Percentiles rank a stretch among this genome's conserved stretches.
Evolutionary conservation across 2,329 filamentous ascomycete species (phyloP).

Genomic region (Tympanopsis confertula): DNA sequence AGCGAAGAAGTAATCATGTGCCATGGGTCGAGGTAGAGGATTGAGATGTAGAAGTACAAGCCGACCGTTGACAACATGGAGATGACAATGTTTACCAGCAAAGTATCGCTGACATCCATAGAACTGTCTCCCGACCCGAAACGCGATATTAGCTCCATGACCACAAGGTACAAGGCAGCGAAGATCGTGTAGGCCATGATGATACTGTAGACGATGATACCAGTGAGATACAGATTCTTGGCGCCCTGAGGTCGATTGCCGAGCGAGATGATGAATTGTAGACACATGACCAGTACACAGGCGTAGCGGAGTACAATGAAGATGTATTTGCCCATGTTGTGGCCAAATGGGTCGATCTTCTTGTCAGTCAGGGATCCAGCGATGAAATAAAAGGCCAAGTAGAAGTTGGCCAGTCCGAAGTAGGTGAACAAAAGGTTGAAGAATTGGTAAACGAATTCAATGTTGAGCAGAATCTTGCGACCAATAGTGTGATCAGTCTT

Average conservation of each 20-base stretch:
- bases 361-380: conserved; percentile 5
- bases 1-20: background rate
- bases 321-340: conserved; percentile 1
- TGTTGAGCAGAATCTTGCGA: conserved; percentile 55
- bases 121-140: background rate
- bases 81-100: conserved; percentile 1
- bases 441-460: conserved; percentile 62
- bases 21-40: background rate
- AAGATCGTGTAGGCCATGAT: background rate
- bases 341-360: conserved; percentile 7
- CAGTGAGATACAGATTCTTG: background rate
- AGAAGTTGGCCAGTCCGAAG: conserved; percentile 39
- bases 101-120: no score
- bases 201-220: conserved; percentile 1
- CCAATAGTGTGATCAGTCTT: conserved; percentile 53
- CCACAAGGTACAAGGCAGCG: background rate
- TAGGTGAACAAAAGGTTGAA: conserved; percentile 59
- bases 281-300: background rate
- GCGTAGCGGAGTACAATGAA: background rate
- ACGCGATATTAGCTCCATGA: background rate
- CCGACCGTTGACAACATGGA: background rate
- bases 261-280: conserved; percentile 1
- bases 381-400: conserved; percentile 1
- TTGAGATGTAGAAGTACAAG: background rate
- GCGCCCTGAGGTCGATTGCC: conserved; percentile 1